A percentile compares a stretch with the other conserved stretches of the same genome.
These are phyloP conservation scores for Garcia nutans DNA, from an alignment of 345 rosid species.

Conservation along the genomic window DNA sequence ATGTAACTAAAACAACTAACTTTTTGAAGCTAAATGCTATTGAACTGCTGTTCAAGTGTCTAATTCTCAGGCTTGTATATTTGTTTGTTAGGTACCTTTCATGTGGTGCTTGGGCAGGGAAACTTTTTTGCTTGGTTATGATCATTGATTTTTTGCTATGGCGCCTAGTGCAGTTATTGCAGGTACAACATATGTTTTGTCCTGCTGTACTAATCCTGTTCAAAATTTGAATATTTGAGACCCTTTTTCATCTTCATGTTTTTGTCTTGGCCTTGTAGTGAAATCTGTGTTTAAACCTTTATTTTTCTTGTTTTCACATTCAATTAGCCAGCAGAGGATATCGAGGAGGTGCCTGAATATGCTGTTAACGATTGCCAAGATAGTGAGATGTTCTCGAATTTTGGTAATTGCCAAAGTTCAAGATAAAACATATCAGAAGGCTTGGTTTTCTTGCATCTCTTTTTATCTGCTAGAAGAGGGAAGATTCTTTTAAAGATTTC, in stretches of 20 bases:
- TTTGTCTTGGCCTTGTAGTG: neutral
- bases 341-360: constrained; percentile 71
- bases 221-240: neutral
- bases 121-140: constrained; percentile 90
- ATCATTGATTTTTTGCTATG: constrained; percentile 75
- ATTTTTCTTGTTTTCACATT: constrained; percentile 1
- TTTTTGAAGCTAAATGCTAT: neutral
- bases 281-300: neutral
- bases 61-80: constrained; percentile 6
- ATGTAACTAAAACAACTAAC: too few species aligned
- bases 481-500: neutral
- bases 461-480: neutral
- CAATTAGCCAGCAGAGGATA: constrained; percentile 66
- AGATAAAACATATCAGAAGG: neutral
- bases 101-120: constrained; percentile 95
- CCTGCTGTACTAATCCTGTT: neutral
- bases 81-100: constrained; percentile 65
- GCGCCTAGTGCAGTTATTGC: constrained; percentile 57
- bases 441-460: neutral
- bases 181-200: constrained; percentile 39
- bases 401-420: neutral
- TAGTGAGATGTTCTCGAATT: constrained; percentile 14
- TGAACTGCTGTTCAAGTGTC: neutral
- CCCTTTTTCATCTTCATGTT: neutral
- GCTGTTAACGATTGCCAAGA: constrained; percentile 23